Evolutionary conservation across 768 basidiomycete species (phyloP).

Genomic region (Mycena sanguinolenta): DNA sequence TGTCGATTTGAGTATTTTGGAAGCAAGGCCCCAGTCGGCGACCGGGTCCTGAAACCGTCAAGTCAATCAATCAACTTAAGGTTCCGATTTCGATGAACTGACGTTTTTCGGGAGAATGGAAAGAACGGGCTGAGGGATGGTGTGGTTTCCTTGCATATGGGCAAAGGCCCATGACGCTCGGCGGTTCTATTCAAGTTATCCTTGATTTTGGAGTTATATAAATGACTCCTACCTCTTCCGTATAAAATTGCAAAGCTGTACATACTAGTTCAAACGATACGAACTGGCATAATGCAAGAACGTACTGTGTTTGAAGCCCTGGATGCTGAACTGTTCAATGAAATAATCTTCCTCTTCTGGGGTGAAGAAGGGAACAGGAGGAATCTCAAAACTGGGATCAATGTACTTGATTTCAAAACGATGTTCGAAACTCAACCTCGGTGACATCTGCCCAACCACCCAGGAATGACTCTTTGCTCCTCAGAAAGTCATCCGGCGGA

Average conservation of each 20-base stretch:
- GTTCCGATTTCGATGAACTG: conserved; percentile 15
- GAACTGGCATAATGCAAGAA: conserved; percentile 5
- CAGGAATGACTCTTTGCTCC: conserved; percentile 62
- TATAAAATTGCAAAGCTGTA: conserved; percentile 79
- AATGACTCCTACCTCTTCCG: conserved; percentile 56
- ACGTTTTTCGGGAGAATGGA: conserved; percentile 57
- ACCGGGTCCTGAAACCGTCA: conserved; percentile 57
- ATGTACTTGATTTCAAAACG: neutral
- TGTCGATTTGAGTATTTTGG: conserved; percentile 52
- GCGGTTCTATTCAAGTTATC: conserved; percentile 52
- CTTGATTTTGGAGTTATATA: neutral
- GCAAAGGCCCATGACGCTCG: conserved; percentile 54
- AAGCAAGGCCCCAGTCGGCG: conserved; percentile 55
- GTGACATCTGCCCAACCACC: conserved; percentile 62
- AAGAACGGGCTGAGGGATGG: conserved; percentile 58
- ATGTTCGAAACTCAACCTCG: conserved; percentile 48
- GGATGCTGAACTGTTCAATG: conserved; percentile 69
- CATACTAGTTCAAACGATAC: neutral
- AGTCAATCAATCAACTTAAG: neutral
- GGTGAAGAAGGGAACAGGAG: conserved; percentile 72
- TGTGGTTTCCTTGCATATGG: conserved; percentile 60
- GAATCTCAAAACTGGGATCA: conserved; percentile 57
- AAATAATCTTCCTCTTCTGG: conserved; percentile 78
- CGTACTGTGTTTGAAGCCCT: conserved; percentile 75
- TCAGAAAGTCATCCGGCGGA: conserved; percentile 69